phyloP scores from a whole-genome alignment of 257 asterid genomes.

The Solanum piurae region DNA sequence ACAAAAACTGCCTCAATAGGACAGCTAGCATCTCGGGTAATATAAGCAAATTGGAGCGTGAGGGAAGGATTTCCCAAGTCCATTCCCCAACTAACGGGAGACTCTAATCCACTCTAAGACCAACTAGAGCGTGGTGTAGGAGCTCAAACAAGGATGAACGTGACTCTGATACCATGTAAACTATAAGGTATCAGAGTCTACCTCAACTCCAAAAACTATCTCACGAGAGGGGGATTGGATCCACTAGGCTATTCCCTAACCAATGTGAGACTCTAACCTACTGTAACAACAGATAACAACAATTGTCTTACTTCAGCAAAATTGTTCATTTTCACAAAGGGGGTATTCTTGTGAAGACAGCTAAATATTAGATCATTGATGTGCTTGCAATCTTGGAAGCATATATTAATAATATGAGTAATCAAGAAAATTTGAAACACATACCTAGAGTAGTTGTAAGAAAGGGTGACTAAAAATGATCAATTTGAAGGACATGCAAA shows the following conservation, averaged over 20 bases:
- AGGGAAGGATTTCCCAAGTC: not conserved
- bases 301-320: not conserved
- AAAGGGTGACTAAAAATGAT: not conserved
- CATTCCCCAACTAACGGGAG: not conserved
- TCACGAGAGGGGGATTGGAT: not conserved
- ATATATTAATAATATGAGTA: not conserved
- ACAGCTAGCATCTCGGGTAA: not conserved
- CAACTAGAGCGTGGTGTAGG: not conserved
- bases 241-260: not conserved
- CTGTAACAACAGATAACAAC: not conserved
- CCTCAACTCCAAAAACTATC: not conserved
- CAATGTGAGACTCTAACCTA: not conserved
- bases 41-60: not conserved
- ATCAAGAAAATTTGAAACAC: not conserved
- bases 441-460: not conserved
- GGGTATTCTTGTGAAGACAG: not conserved
- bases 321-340: not conserved
- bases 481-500: constrained; percentile 21
- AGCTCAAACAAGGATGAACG: not conserved
- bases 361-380: not conserved
- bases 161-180: not conserved
- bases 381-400: not conserved
- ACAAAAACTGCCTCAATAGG: not conserved
- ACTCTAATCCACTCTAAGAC: not conserved
- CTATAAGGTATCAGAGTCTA: not conserved